phyloP scores from a whole-genome alignment of 2,329 filamentous ascomycete species.

The Hypoxylon sp. region DNA sequence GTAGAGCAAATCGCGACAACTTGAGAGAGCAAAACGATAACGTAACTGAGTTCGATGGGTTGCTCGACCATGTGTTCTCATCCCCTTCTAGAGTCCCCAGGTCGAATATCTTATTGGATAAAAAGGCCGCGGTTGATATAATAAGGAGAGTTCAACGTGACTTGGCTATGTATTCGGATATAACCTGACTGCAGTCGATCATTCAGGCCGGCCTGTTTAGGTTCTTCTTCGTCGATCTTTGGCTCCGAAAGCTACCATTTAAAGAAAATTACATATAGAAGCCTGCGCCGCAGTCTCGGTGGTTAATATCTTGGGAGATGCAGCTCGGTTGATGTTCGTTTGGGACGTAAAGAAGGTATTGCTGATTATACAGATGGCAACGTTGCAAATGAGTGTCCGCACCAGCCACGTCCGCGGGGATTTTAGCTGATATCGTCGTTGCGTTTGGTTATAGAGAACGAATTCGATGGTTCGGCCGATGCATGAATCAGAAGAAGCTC shows the following conservation, averaged over 20 bases:
- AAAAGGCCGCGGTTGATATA: conserved; percentile 7
- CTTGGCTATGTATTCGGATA: conserved; percentile 11
- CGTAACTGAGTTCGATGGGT: conserved; percentile 8
- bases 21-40: conserved; percentile 10
- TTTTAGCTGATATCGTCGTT: conserved; percentile 7
- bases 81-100: neutral
- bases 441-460: conserved; percentile 7
- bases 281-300: conserved; percentile 20
- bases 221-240: conserved; percentile 2
- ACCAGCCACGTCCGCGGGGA: conserved; percentile 8
- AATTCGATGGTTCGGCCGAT: conserved; percentile 7
- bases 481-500: conserved; percentile 8
- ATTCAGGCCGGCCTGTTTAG: conserved; percentile 31
- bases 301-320: conserved; percentile 13
- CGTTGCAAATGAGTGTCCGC: conserved; percentile 22
- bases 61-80: neutral
- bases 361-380: conserved; percentile 18
- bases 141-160: conserved; percentile 5
- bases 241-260: conserved; percentile 5
- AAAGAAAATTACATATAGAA: conserved; percentile 3
- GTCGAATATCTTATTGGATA: conserved; percentile 3
- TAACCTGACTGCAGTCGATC: conserved; percentile 12
- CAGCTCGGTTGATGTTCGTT: conserved; percentile 16
- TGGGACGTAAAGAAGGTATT: conserved; percentile 18
- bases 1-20: conserved; percentile 10